Evolutionary conservation across 1,284 basidiomycete species (phyloP).

Genomic region (Phenoliferia sp.): DNA sequence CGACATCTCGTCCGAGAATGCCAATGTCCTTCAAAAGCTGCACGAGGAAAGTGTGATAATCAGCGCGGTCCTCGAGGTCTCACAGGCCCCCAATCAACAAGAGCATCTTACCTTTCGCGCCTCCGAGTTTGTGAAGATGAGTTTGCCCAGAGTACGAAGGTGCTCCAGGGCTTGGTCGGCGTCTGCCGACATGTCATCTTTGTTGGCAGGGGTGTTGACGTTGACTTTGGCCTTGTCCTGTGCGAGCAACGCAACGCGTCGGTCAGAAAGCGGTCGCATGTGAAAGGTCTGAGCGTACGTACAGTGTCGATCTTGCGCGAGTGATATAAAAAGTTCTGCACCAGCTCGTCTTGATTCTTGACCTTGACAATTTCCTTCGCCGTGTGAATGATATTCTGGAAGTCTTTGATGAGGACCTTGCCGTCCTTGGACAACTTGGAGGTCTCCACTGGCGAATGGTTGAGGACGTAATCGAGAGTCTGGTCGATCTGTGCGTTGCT

Average conservation of each 20-base stretch:
- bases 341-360: constrained; percentile 84
- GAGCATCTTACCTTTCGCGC: constrained; percentile 59
- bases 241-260: not conserved
- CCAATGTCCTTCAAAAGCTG: constrained; percentile 69
- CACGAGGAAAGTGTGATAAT: not conserved
- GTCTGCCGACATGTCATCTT: constrained; percentile 57
- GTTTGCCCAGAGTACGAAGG: constrained; percentile 67
- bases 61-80: not conserved
- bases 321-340: constrained; percentile 53
- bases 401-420: constrained; percentile 66
- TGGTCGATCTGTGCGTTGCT: constrained; percentile 60
- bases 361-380: constrained; percentile 34
- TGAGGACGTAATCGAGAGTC: constrained; percentile 62
- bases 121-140: constrained; percentile 86
- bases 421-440: constrained; percentile 70
- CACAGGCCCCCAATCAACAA: no score
- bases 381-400: constrained; percentile 45
- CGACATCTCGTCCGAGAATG: constrained; percentile 55
- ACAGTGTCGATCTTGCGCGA: constrained; percentile 57
- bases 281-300: constrained; percentile 27
- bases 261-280: not conserved
- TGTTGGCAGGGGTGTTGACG: constrained; percentile 50
- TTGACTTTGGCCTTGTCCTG: constrained; percentile 43
- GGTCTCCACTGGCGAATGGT: constrained; percentile 61
- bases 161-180: constrained; percentile 66